Percentiles rank a stretch among this genome's conserved stretches.
These are phyloP conservation scores for Leccinellum rugosiceps DNA, from an alignment of 768 basidiomycete species.

Conservation along the genomic window DNA sequence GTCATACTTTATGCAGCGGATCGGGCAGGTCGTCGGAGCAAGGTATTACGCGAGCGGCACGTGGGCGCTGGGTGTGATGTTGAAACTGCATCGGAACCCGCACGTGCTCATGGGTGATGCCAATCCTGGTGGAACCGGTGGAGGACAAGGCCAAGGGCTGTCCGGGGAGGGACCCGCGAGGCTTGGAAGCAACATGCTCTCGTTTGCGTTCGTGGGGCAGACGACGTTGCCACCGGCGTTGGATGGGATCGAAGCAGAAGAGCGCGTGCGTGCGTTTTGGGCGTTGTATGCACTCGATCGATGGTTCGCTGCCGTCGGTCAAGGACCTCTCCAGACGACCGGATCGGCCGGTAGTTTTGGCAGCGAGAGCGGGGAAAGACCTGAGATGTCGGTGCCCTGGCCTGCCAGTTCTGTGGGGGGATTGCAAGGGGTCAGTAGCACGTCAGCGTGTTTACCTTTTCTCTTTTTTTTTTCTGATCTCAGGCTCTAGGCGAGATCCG, in stretches of 20 bases:
- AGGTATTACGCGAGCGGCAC: conserved; percentile 52
- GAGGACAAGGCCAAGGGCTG: conserved; percentile 1
- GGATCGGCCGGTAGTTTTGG: conserved; percentile 29
- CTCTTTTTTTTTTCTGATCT: not conserved
- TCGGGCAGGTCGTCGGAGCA: conserved; percentile 57
- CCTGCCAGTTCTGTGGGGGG: conserved; percentile 23
- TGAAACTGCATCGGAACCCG: conserved; percentile 41
- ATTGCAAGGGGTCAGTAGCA: conserved; percentile 9
- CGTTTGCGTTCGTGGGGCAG: conserved; percentile 10
- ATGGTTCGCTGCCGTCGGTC: conserved; percentile 29
- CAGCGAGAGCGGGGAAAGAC: not conserved
- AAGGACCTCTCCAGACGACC: conserved; percentile 14
- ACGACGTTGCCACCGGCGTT: conserved; percentile 28
- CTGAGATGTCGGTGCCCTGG: conserved; percentile 40
- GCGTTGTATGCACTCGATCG: conserved; percentile 33
- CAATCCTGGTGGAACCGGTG: not conserved
- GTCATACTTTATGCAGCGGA: conserved; percentile 60
- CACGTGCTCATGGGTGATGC: not conserved
- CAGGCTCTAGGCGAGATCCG: not conserved
- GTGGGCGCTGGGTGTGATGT: conserved; percentile 43
- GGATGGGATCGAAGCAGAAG: conserved; percentile 35
- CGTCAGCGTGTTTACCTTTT: not conserved
- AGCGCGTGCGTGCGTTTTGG: conserved; percentile 41
- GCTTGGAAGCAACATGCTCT: not conserved
- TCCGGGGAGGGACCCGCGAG: not conserved